These are phyloP conservation scores for Daedaleopsis sinensis DNA, from an alignment of 768 basidiomycete species.

Conservation along the genomic window DNA sequence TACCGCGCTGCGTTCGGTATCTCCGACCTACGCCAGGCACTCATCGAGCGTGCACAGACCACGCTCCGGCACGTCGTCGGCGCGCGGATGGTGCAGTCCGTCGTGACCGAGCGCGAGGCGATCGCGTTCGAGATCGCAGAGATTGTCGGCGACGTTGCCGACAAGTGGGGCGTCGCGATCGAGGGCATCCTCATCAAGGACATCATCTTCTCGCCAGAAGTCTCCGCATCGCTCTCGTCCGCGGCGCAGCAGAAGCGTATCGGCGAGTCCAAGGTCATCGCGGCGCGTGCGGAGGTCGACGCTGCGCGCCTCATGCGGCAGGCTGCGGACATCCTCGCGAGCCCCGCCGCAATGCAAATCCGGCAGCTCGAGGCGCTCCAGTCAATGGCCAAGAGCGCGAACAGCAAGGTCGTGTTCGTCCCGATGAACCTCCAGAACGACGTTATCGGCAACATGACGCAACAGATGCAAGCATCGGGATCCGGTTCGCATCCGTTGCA, in stretches of 20 bases:
- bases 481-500: conserved; percentile 13
- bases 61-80: conserved; percentile 98
- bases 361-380: conserved; percentile 95
- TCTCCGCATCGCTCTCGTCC: conserved; percentile 88
- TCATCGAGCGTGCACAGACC: conserved; percentile 87
- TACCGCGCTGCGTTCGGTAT: conserved; percentile 96
- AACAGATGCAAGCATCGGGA: conserved; percentile 28
- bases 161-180: conserved; percentile 97
- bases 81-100: conserved; percentile 90
- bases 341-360: conserved; percentile 97
- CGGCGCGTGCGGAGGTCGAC: conserved; percentile 95
- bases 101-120: conserved; percentile 96
- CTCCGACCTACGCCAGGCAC: conserved; percentile 82
- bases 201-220: conserved; percentile 90
- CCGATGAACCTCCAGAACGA: conserved; percentile 90
- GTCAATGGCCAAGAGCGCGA: conserved; percentile 89
- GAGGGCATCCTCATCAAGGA: conserved; percentile 96
- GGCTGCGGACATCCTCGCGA: conserved; percentile 92
- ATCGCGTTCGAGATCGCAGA: conserved; percentile 97
- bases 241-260: conserved; percentile 98
- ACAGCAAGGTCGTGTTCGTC: conserved; percentile 92
- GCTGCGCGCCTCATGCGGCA: conserved; percentile 94
- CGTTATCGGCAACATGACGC: conserved; percentile 51
- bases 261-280: conserved; percentile 96
- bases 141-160: conserved; percentile 89